phyloP scores from a whole-genome alignment of 805 yeast genomes.

The Metschnikowia sp. region DNA sequence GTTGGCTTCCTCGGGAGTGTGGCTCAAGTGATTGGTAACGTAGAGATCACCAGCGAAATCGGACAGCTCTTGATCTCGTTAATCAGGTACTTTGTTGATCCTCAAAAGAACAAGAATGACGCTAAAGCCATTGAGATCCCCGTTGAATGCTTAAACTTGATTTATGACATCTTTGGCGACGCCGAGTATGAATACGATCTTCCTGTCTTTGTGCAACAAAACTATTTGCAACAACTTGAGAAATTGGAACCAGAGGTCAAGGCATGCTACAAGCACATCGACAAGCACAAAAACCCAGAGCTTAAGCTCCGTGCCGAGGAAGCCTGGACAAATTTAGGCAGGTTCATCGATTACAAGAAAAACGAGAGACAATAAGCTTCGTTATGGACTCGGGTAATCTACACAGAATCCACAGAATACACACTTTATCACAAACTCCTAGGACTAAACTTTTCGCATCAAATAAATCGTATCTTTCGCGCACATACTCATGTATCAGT shows the following conservation, averaged over 20 bases:
- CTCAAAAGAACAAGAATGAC: conserved; percentile 10
- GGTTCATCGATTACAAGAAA: conserved; percentile 75
- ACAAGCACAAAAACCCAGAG: conserved; percentile 55
- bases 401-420: too few species aligned
- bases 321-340: conserved; percentile 58
- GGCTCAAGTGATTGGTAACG: conserved; percentile 45
- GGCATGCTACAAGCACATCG: conserved; percentile 57
- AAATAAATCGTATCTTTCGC: too few species aligned
- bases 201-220: conserved; percentile 58
- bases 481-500: neutral
- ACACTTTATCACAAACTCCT: too few species aligned
- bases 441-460: too few species aligned
- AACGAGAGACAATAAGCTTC: conserved; percentile 21
- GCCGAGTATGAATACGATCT: conserved; percentile 61
- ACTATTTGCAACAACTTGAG: conserved; percentile 42
- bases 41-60: conserved; percentile 42
- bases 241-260: conserved; percentile 47
- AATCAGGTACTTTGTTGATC: conserved; percentile 14
- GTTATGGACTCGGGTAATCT: neutral
- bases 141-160: conserved; percentile 58
- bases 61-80: conserved; percentile 40
- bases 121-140: conserved; percentile 36
- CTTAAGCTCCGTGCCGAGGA: conserved; percentile 67
- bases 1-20: conserved; percentile 53
- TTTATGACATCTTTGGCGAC: conserved; percentile 83